phyloP scores from a whole-genome alignment of 495 filamentous ascomycete genomes.

The Pseudotulostoma volvatum region DNA sequence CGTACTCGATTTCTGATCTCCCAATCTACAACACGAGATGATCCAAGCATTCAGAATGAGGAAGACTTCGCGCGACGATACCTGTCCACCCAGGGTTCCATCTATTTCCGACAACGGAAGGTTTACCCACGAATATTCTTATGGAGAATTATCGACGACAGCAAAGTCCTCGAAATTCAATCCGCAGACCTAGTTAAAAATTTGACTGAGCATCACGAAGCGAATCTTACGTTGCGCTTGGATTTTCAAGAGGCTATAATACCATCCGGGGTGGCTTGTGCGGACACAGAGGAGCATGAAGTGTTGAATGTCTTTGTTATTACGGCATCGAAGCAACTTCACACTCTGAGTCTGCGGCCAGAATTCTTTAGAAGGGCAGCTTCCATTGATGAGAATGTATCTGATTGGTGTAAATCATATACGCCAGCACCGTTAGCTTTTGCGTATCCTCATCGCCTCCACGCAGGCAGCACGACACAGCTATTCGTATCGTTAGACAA shows the following conservation, averaged over 20 bases:
- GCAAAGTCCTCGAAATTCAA: constrained; percentile 65
- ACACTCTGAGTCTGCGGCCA: constrained; percentile 61
- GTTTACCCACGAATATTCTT: constrained; percentile 68
- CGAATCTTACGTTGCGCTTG: constrained; percentile 55
- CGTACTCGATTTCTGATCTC: constrained; percentile 31
- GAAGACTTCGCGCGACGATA: constrained; percentile 50
- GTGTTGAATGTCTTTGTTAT: constrained; percentile 64
- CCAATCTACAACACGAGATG: constrained; percentile 18
- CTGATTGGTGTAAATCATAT: constrained; percentile 62
- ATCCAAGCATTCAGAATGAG: constrained; percentile 46
- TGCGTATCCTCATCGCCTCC: constrained; percentile 64
- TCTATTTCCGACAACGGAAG: constrained; percentile 66
- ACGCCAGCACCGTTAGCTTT: constrained; percentile 55
- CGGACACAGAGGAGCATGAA: constrained; percentile 64
- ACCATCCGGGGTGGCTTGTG: constrained; percentile 59
- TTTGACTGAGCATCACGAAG: constrained; percentile 44
- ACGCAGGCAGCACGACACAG: constrained; percentile 53
- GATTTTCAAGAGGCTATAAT: constrained; percentile 56
- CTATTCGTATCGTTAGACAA: constrained; percentile 69
- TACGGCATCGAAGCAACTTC: constrained; percentile 59
- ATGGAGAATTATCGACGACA: constrained; percentile 75
- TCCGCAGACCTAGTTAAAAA: constrained; percentile 66
- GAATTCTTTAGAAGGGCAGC: constrained; percentile 58
- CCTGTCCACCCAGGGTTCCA: constrained; percentile 61
- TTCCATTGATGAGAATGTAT: constrained; percentile 51